Evolutionary conservation across 163 green algal species (phyloP).

Genomic region (Prototheca stagnorum): DNA sequence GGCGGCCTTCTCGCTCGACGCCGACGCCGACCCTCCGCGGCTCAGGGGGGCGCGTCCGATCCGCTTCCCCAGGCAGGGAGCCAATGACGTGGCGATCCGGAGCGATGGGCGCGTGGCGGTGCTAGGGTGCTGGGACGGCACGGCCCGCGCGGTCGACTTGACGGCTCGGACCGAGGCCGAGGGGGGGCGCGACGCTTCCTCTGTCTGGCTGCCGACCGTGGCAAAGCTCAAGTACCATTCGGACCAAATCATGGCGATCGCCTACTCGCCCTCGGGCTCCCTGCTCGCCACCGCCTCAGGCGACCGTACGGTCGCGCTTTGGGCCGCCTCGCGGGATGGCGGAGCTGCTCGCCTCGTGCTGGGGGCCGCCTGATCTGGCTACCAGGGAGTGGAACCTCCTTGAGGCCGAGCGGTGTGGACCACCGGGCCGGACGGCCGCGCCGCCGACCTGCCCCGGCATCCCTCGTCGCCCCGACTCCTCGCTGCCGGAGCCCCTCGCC

Average conservation of each 20-base stretch:
- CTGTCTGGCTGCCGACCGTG: not conserved
- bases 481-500: too few species aligned
- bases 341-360: too few species aligned
- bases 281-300: not conserved
- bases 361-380: too few species aligned
- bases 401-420: too few species aligned
- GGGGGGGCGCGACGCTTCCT: too few species aligned
- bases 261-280: not conserved
- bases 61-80: not conserved
- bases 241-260: not conserved
- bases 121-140: not conserved
- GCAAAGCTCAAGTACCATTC: not conserved
- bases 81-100: not conserved
- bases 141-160: not conserved
- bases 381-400: too few species aligned
- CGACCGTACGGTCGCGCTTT: not conserved
- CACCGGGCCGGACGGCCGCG: too few species aligned
- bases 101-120: not conserved
- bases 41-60: not conserved
- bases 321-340: too few species aligned
- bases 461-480: too few species aligned
- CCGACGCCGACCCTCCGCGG: not conserved
- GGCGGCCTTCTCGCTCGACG: not conserved
- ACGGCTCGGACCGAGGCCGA: too few species aligned
- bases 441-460: too few species aligned